Base-by-base conservation (phyloP, 2,329 filamentous ascomycete species). In the Aspergillus sergii region DNA sequence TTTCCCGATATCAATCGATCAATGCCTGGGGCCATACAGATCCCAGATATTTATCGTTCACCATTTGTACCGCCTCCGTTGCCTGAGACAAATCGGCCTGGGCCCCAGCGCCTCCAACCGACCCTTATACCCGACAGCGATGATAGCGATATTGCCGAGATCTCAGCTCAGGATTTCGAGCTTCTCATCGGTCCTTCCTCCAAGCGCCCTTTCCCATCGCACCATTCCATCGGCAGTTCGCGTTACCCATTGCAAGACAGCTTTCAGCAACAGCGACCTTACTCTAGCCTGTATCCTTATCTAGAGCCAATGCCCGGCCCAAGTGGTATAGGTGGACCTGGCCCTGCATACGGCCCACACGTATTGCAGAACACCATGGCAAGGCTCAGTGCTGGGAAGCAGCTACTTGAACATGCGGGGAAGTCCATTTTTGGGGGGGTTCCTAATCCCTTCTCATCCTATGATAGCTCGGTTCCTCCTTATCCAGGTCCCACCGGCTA, bases 91-190 rank as follows among this genome's bases (percentile, higher is more conserved):
- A n/a, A 23, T 23, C 50, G 48, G 16, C 5, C 12, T 3, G 54
- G 34, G n/a, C 41, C 39, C 36, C 41, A 62, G 39, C 65, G 39
- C 19, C 46, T 58, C n/a, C 50, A 59, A 8, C 36, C 59, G 4
- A 53, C 55, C 34, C n/a, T 50, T 12, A 36, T 57, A 1, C 57
- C 41, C 23, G 69, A 73, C 57, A 70, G 66, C 54, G 71, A 72
- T 59, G 72, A 78, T 58, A 75, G 74, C 60, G 76, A 78, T 63
- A 32, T 78, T n/a, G 64, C 72, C 53, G 76, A 78, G 58, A 76
- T 77, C 28, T 62, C 71, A 1, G 57, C 66, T 8, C 19, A 36
- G 19, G 65, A 72, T 57, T 75, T 74, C 21, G 53, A 60, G 23
- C 59, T 58, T 32, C 57, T 58, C 26, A 36, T 39, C 26, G 3